Percentiles rank a stretch among this genome's conserved stretches.
These are phyloP conservation scores for Cruciata laevipes DNA, from an alignment of 257 asterid genomes.

Conservation along the genomic window DNA sequence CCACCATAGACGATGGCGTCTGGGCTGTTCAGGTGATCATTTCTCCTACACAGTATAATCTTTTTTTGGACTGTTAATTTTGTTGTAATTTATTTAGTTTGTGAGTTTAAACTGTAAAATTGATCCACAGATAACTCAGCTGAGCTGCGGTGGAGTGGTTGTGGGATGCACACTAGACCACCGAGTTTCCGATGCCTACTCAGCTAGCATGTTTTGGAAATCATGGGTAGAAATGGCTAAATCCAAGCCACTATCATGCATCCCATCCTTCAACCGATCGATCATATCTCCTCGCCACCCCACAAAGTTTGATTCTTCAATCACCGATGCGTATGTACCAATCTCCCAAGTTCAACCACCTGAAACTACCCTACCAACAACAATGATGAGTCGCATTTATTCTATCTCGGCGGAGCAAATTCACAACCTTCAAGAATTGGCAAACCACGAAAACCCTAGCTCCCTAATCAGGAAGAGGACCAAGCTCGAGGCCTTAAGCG, in stretches of 20 bases:
- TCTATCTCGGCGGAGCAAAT: constrained; percentile 33
- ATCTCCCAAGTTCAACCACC: too few species aligned
- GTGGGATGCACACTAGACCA: constrained; percentile 59
- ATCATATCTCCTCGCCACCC: constrained; percentile 44
- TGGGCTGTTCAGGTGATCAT: too few species aligned
- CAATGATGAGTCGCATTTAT: constrained; percentile 67
- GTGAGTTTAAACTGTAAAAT: too few species aligned
- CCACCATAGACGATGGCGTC: too few species aligned
- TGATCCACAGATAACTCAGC: constrained; percentile 56
- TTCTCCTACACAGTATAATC: too few species aligned
- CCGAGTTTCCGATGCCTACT: constrained; percentile 68
- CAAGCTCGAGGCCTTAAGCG: constrained; percentile 53
- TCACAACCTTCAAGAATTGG: constrained; percentile 32
- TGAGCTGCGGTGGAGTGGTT: constrained; percentile 56
- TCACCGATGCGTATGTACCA: constrained; percentile 33
- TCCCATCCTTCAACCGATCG: constrained; percentile 37
- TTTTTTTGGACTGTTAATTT: too few species aligned
- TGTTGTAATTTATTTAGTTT: too few species aligned
- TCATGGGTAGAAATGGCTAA: constrained; percentile 52
- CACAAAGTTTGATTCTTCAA: constrained; percentile 22
- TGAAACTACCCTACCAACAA: too few species aligned
- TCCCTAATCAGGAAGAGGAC: constrained; percentile 19
- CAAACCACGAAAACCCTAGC: constrained; percentile 21
- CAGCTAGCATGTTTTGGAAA: constrained; percentile 56
- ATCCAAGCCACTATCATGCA: not conserved